Base-by-base conservation (phyloP, 2,329 filamentous ascomycete genomes). In the Coniochaeta prunicola region DNA sequence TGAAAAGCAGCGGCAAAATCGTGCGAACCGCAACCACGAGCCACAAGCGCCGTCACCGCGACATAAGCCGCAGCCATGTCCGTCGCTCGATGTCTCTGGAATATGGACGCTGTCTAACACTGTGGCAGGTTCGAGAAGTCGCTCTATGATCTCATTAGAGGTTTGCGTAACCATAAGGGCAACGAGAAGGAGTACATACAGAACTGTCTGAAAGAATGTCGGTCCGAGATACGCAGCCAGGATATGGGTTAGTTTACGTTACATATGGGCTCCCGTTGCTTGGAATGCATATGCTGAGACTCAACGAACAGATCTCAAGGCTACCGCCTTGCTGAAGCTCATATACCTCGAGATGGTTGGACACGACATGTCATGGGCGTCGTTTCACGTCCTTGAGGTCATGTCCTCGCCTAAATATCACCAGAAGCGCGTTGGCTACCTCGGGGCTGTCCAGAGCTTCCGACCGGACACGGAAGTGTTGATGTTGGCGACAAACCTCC, bases 331-430 rank as follows among this genome's bases (percentile, higher is more conserved):
- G 58, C 80, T 99, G 69, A 99, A 99, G 79, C 83, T 99, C 67
- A 88, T 97, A 57, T 99, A 99, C 73, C 85, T 99, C 64, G 94
- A 99, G 73, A 99, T 99, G 94, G 92, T 97, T 66, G 94, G 94
- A 15, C 90, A 97, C 72, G 94, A 97, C 75, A 99, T 99, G 94
- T 97, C 93, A 3, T 99, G 94, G 94, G 94, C 94, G 4, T 92
- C 92, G 13, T 99, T 99, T 76, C 91, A 99, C 72, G 93, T 97
- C 57, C 87, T 99, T 54, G 94, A 99, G 77, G 94, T 99, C 76
- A 99, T 99, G 94, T 96, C 92, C 38, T 96, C 91, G 40, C 81
- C 89, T 54, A 97, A 97, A 72, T 96, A 96, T 73, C 83, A 92
- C 65, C 93, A 97, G 74, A 99, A 99, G 76, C 84, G 93, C 64